Percentiles rank a stretch among this genome's conserved stretches.
phyloP scores from a whole-genome alignment of 164 flowering plant species.

The Litsea cubeba region DNA sequence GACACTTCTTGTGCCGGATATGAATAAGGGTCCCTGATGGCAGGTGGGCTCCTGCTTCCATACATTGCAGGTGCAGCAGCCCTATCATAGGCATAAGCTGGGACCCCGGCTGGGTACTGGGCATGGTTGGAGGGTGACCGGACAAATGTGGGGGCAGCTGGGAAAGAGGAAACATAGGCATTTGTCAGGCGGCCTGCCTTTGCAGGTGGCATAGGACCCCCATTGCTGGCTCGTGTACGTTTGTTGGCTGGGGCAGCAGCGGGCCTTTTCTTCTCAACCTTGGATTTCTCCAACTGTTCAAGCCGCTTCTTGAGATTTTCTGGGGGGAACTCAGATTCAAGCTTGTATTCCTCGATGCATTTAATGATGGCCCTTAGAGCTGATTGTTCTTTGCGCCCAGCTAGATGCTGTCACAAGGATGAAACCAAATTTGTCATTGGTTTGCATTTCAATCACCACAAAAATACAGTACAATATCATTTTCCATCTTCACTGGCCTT shows the following conservation, averaged over 20 bases:
- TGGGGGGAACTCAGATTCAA: slow-evolving; percentile 83
- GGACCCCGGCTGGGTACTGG: slow-evolving; percentile 50
- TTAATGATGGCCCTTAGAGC: slow-evolving; percentile 85
- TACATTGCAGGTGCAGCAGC: slow-evolving; percentile 52
- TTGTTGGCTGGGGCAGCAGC: slow-evolving; percentile 80
- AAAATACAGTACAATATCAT: too few species aligned
- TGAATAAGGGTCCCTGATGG: slow-evolving; percentile 31
- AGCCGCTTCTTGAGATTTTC: slow-evolving; percentile 84
- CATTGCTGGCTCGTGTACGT: slow-evolving; percentile 77
- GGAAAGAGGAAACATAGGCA: slow-evolving; percentile 92
- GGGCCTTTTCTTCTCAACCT: slow-evolving; percentile 79
- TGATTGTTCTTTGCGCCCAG: slow-evolving; percentile 86
- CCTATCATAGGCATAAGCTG: slow-evolving; percentile 47
- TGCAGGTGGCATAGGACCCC: slow-evolving; percentile 98
- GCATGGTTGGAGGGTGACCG: slow-evolving; percentile 55
- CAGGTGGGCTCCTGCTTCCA: slow-evolving; percentile 67
- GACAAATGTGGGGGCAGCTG: slow-evolving; percentile 57
- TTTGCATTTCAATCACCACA: not conserved
- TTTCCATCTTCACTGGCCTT: too few species aligned
- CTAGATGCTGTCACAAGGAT: slow-evolving; percentile 46
- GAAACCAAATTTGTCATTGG: not conserved
- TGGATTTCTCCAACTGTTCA: slow-evolving; percentile 82
- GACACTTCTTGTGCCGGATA: slow-evolving; percentile 58
- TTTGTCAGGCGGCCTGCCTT: slow-evolving; percentile 91
- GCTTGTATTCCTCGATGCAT: slow-evolving; percentile 95